Conservation (phyloP, 306 rosid genomes). For the Acacia crassicarpa region DNA sequence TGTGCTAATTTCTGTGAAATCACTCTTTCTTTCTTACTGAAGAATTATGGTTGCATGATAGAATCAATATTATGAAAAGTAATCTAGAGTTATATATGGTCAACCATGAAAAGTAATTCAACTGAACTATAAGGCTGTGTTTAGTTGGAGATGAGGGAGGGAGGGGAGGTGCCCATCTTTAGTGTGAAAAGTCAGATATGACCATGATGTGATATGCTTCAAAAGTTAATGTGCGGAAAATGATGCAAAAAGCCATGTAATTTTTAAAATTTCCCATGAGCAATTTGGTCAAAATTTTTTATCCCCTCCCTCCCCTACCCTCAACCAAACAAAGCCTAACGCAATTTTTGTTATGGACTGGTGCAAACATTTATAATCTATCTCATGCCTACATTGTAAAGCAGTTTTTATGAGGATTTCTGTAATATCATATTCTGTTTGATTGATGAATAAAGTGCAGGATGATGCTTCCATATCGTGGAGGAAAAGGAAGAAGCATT, state of each 20-base stretch:
- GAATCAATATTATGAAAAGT: background rate
- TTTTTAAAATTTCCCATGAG: too few relatives aligned
- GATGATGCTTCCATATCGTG: conserved; percentile 95
- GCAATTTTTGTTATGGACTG: background rate
- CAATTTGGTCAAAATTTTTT: too few relatives aligned
- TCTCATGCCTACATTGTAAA: background rate
- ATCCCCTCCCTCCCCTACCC: too few relatives aligned
- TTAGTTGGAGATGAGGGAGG: too few relatives aligned
- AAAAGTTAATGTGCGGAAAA: too few relatives aligned
- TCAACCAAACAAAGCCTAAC: too few relatives aligned
- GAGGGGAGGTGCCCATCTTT: too few relatives aligned
- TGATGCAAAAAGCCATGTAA: too few relatives aligned
- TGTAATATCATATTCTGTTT: conserved; percentile 38
- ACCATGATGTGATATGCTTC: too few relatives aligned
- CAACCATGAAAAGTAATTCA: background rate
- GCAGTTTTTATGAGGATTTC: conserved; percentile 7
- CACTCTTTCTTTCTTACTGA: background rate
- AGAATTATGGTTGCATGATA: background rate
- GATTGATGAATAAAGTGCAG: conserved; percentile 69
- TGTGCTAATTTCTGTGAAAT: background rate
- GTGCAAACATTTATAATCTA: background rate
- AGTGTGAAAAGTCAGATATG: too few relatives aligned
- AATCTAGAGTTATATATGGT: background rate
- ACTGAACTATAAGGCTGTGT: background rate
- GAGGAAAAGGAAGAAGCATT: conserved; percentile 99